These are phyloP conservation scores for Cordyceps farinosa DNA, from an alignment of 2,329 filamentous ascomycete species.

Conservation along the genomic window DNA sequence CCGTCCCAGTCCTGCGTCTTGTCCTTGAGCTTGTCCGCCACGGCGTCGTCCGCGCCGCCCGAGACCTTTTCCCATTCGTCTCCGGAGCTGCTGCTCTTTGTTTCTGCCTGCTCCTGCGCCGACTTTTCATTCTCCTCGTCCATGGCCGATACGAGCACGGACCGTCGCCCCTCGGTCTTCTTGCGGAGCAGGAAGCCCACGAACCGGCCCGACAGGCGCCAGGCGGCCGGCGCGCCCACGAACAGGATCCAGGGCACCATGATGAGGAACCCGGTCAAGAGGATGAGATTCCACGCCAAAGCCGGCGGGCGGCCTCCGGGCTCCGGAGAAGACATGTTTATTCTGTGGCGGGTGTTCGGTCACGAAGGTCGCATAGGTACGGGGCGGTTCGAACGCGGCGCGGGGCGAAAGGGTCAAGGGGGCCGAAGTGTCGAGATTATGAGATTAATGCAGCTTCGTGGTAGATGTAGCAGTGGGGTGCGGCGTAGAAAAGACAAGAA, in stretches of 20 bases:
- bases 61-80: constrained; percentile 71
- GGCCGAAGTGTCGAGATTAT: background rate
- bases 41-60: constrained; percentile 38
- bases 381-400: background rate
- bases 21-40: constrained; percentile 32
- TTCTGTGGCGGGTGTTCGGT: constrained; percentile 20
- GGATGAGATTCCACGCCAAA: constrained; percentile 23
- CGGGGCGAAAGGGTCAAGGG: background rate
- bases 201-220: constrained; percentile 40
- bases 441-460: background rate
- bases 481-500: background rate
- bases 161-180: constrained; percentile 60
- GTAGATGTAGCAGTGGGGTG: no score
- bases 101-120: constrained; percentile 31
- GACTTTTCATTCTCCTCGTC: constrained; percentile 42
- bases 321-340: constrained; percentile 28
- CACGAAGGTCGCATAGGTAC: constrained; percentile 29
- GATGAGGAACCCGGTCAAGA: constrained; percentile 18
- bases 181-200: constrained; percentile 60
- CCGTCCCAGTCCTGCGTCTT: constrained; percentile 67
- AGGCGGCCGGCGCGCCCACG: constrained; percentile 33
- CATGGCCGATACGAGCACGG: constrained; percentile 53
- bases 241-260: constrained; percentile 31
- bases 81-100: constrained; percentile 41
- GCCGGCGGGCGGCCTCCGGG: constrained; percentile 27